Conservation (phyloP, 2,329 filamentous ascomycete species). For the Botryotinia convoluta region DNA sequence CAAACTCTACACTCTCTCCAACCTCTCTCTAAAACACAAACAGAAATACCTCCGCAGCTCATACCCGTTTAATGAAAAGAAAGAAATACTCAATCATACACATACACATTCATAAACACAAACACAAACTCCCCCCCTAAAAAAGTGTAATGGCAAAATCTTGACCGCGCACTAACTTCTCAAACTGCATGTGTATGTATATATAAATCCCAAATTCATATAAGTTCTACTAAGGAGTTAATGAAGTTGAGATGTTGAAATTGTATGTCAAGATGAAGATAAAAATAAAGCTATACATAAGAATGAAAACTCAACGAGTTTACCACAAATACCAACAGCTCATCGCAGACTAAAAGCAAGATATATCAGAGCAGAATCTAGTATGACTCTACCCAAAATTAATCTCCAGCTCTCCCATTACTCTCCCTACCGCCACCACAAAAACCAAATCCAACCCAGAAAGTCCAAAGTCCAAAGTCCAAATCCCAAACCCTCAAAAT, state of each 20-base stretch:
- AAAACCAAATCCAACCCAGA: not conserved
- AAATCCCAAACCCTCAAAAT: not conserved
- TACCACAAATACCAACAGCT: no score
- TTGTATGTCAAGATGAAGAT: no score
- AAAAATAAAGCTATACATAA: not conserved
- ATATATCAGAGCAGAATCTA: not conserved
- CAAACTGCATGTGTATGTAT: not conserved
- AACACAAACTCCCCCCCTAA: no score
- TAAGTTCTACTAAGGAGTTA: no score
- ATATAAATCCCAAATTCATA: no score
- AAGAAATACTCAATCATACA: not conserved
- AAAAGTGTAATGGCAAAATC: not conserved
- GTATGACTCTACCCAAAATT: not conserved
- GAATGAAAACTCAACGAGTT: no score
- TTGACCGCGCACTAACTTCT: not conserved
- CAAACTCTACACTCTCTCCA: no score
- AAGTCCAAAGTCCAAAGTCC: not conserved
- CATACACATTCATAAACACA: no score
- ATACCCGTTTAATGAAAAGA: not conserved
- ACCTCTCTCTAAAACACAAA: accelerated
- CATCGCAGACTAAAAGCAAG: no score
- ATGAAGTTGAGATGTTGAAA: no score
- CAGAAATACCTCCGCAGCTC: no score
- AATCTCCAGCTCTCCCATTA: not conserved
- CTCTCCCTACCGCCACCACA: not conserved